Evolutionary conservation across 345 rosid genomes (phyloP), one percentile per base, ranked within the genome.

Genomic region (Camelina sativa): DNA sequence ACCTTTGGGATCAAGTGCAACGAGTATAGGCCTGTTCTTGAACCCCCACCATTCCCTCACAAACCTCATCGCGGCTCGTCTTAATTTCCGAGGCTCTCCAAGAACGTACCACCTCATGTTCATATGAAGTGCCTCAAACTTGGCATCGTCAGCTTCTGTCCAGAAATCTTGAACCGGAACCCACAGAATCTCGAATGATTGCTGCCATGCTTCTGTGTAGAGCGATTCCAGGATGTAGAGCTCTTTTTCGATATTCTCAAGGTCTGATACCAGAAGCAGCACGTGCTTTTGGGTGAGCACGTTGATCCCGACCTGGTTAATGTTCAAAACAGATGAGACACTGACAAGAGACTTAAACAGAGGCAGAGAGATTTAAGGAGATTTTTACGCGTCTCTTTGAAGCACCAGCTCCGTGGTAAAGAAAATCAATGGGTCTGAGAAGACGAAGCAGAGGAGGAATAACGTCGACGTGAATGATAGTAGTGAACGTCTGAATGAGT

Each of bases 1-100:
- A n/a, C 96, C 98, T 70, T 89, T 91, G 1, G 91, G 87, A 62
- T 91, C 94, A 76, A 93, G 80, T 28, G 85, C 98, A 54, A 93
- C 90, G 17, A 88, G 77, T 32, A 91, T 75, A n/a, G 97, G 86
- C 65, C 81, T 86, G 74, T 84, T 84, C 80, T 79, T 75, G 54
- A 89, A 89, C 11, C 76, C 84, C 98, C 97, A 93, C 40, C 74
- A 77, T 61, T 91, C 81, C 75, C 74, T 86, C 65, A 88, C 74
- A 83, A 84, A 85, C 82, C 51, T 84, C 50, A 87, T 61, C 7
- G 82, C 89, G 4, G 87, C 81, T 37, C 67, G 71, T 28, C 86
- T 87, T 15, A 91, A 62, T 80, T 77, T 43, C 28, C 81, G 66
- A 23, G 96, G 97, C 69, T 88, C 86, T 75, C 82, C 72, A 37